Evolutionary conservation across 169 alveolate species (phyloP), one percentile per base, ranked within the genome.

Genomic region (Blepharisma undulans): DNA sequence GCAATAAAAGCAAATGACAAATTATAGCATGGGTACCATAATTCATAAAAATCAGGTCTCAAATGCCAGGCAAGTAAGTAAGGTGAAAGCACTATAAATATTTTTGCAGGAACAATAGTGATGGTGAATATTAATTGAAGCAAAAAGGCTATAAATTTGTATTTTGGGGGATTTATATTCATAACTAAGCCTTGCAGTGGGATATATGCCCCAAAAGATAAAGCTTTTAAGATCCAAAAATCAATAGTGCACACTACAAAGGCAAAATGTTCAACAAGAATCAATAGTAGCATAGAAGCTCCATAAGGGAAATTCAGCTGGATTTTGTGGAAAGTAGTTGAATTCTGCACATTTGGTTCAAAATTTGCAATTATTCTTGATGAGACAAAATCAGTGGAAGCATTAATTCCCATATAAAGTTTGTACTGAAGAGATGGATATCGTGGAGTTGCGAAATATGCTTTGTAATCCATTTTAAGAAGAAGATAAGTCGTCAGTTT

Each of bases 211-310:
- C 89, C 89, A 21, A 32, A 82, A 10, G 89, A 82, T n/a, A 33
- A 22, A 48, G 30, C 29, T 59, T 82, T 34, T n/a, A 82, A 19
- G 22, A 82, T 72, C 2, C 33, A 21, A 59, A 82, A 82, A 59
- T 34, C 77, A 22, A 82, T n/a, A 48, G 22, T 25, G 34, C 77
- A 48, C 34, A 22, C 25, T 0, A 60, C 10, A 59, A 48, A 82
- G 0, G 77, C 89, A 34, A 82, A 36, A 21, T 82, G 89, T n/a
- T 82, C 89, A 7, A 82, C 22, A 59, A 60, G 6, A 48, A 82
- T 59, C 34, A 34, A 12, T 0, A 33, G 29, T 19, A 82, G 25
- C 36, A 27, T 82, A 8, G 60, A 21, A 25, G 60, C 22, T n/a
- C 22, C 22, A 30, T 25, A 82, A 19, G 60, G 33, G n/a, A 82